Conservation (phyloP, 345 rosid genomes). For the Barbarea vulgaris region DNA sequence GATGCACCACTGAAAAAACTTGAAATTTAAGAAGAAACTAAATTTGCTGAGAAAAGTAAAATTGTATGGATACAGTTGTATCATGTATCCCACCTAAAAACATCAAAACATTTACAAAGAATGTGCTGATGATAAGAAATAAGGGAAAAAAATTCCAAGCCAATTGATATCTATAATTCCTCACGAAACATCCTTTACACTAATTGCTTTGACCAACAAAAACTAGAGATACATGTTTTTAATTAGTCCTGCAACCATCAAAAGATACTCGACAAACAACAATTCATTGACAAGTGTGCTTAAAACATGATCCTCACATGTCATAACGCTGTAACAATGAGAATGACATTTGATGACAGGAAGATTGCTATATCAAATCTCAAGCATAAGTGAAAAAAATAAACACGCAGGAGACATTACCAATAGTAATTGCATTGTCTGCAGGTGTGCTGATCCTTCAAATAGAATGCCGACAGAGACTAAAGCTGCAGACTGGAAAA, state of each 20-base stretch:
- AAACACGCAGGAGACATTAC: conserved; percentile 43
- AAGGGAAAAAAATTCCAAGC: conserved; percentile 1
- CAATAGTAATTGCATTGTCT: conserved; percentile 84
- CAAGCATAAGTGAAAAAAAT: conserved; percentile 7
- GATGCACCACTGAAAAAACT: not conserved
- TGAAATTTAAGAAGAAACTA: not conserved
- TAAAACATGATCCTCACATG: conserved; percentile 18
- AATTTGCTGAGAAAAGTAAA: not conserved
- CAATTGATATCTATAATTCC: not conserved
- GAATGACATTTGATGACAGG: conserved; percentile 19
- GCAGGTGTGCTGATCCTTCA: conserved; percentile 95
- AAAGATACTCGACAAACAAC: conserved; percentile 4
- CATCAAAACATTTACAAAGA: not conserved
- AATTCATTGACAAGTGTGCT: not conserved
- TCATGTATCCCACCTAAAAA: conserved; percentile 2
- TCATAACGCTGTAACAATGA: conserved; percentile 5
- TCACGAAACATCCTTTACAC: not conserved
- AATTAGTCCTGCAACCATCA: not conserved
- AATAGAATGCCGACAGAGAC: conserved; percentile 89
- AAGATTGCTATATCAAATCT: conserved; percentile 15
- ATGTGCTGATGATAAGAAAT: not conserved
- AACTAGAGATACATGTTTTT: not conserved
- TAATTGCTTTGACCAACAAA: conserved; percentile 8
- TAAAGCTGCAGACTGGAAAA: conserved; percentile 82
- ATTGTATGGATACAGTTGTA: not conserved